Evolutionary conservation across 108 stramenopile species (phyloP).

Genomic region (Skeletonema potamos): DNA sequence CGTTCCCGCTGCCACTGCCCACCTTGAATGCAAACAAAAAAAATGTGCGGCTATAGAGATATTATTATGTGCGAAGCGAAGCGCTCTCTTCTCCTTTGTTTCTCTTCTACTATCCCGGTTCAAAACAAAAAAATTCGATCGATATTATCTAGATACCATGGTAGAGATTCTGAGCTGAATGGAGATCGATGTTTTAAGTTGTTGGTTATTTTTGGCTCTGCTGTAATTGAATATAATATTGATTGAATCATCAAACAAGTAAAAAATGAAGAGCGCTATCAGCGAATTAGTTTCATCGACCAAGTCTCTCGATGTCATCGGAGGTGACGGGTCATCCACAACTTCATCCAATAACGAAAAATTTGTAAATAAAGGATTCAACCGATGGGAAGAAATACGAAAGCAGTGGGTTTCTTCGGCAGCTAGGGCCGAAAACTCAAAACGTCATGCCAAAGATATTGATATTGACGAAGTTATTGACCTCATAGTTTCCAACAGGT

Average conservation of each 20-base stretch:
- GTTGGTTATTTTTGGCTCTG: too few species aligned
- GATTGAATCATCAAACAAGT: neutral
- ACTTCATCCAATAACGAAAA: neutral
- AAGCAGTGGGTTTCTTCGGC: constrained; percentile 40
- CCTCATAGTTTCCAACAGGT: constrained; percentile 65
- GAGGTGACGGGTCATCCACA: neutral
- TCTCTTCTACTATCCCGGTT: too few species aligned
- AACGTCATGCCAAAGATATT: constrained; percentile 33
- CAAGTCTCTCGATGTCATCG: neutral
- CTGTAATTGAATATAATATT: too few species aligned
- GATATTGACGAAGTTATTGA: constrained; percentile 85
- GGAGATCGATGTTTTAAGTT: too few species aligned
- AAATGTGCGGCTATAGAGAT: too few species aligned
- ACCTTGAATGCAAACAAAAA: too few species aligned
- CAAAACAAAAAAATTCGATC: too few species aligned
- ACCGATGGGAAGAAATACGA: constrained; percentile 58
- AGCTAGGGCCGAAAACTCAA: constrained; percentile 3
- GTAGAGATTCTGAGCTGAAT: too few species aligned
- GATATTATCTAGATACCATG: too few species aligned
- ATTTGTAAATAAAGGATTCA: constrained; percentile 47
- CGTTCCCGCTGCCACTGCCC: too few species aligned
- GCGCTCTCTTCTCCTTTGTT: too few species aligned
- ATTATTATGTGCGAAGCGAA: too few species aligned
- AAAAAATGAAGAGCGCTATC: neutral
- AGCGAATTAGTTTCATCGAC: neutral